phyloP scores from a whole-genome alignment of 345 rosid species.

The Theobroma cacao region DNA sequence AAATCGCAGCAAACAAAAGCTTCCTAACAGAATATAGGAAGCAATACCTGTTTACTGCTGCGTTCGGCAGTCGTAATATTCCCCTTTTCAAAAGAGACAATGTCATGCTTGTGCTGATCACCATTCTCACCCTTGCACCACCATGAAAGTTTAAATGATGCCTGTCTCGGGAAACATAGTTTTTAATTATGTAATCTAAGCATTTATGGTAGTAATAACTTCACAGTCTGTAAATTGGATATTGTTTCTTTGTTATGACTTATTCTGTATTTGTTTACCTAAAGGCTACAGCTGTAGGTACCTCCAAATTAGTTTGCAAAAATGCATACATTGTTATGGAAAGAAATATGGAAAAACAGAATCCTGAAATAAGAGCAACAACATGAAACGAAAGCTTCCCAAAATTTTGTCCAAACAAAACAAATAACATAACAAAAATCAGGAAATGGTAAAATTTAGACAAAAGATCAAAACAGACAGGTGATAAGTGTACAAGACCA shows the following conservation, averaged over 20 bases:
- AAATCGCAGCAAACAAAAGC: neutral
- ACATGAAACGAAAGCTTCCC: neutral
- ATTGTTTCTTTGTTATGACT: neutral
- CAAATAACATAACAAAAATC: neutral
- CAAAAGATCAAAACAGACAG: neutral
- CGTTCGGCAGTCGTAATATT: slow-evolving; percentile 88
- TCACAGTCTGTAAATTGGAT: neutral
- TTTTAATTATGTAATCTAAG: slow-evolving; percentile 16
- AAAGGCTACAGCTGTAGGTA: neutral
- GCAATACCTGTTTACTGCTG: slow-evolving; percentile 84
- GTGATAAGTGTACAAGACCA: neutral
- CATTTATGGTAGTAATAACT: neutral
- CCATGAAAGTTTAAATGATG: slow-evolving; percentile 98
- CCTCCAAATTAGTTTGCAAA: neutral
- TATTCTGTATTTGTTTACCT: neutral
- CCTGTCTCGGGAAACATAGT: slow-evolving; percentile 49
- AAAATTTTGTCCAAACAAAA: neutral
- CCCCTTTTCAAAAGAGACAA: slow-evolving; percentile 95
- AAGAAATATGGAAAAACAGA: neutral
- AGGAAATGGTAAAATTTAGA: neutral
- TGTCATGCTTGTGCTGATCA: slow-evolving; percentile 91
- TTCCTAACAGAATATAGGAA: slow-evolving; percentile 4
- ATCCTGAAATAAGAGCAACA: neutral
- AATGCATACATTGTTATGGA: neutral
- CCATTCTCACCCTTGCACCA: slow-evolving; percentile 75